Conservation (phyloP, 306 rosid species). For the Trifolium fragiferum region DNA sequence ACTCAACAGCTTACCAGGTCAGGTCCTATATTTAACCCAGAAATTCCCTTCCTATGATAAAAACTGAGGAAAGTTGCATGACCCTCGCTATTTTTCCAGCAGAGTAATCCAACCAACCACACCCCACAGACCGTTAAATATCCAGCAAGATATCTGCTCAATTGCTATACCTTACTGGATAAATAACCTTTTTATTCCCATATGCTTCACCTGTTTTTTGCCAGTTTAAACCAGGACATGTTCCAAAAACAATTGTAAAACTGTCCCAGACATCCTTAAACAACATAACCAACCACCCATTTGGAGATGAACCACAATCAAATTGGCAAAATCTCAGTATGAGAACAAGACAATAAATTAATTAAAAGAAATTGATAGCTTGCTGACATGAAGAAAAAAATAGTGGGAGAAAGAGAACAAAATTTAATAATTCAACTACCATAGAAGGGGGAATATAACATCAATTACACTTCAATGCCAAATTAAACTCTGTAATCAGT, state of each 20-base stretch:
- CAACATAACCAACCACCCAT: slow-evolving; percentile 1
- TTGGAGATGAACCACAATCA: not conserved
- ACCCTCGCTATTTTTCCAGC: not conserved
- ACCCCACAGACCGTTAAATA: not conserved
- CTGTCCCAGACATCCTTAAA: not conserved
- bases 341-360: not conserved
- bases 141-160: slow-evolving; percentile 2
- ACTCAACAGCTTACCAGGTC: slow-evolving; percentile 4
- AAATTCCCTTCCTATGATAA: not conserved
- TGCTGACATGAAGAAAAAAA: not conserved
- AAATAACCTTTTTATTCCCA: not conserved
- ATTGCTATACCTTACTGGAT: not conserved
- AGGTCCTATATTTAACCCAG: not conserved
- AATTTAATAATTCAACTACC: not conserved
- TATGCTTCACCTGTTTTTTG: not conserved
- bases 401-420: not conserved
- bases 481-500: slow-evolving; percentile 8
- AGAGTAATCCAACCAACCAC: not conserved
- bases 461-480: slow-evolving; percentile 16
- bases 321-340: not conserved
- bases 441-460: not conserved
- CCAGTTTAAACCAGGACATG: not conserved
- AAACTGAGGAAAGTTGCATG: not conserved
- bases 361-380: slow-evolving; percentile 5
- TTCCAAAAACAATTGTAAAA: not conserved